Evolutionary conservation across 2,329 filamentous ascomycete species (phyloP), one percentile per base, ranked within the genome.

Genomic region (Reticulascus tulasneorum): DNA sequence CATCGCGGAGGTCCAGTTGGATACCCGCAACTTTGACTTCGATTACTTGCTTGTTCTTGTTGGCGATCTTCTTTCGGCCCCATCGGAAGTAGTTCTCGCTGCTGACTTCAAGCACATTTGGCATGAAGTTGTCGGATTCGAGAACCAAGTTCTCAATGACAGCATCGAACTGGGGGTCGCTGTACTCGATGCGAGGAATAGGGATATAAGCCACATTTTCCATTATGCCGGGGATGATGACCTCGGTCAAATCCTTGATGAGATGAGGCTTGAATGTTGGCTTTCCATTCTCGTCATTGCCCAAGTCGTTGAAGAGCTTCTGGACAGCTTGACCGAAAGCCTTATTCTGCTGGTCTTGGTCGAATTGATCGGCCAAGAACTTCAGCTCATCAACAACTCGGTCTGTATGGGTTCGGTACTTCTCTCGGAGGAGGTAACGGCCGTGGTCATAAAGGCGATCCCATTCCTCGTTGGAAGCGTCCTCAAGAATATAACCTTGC

Each of bases 41-140:
- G 47, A 91, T 54, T 3, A 74, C 71, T 60, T 82, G 83, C 63
- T 86, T 83, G 62, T 80, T 83, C 71, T 83, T 87, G 72, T 77
- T 94, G 52, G 75, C 69, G 51, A 89, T 74, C 59, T 82, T 83
- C 80, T 94, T 96, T 56, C 93, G 88, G 23, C 91, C 93, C 82
- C 86, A 95, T 49, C 86, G 82, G 77, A 90, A 88, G 69, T 93
- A 94, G 69, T 97, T 93, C 67, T 97, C 90, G 56, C 81, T 93
- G 40, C 82, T 78, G 44, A 97, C 75, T 61, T 98, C 91, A 24
- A 94, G 63, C 6, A 91, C 75, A 52, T 98, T 98, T 46, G 93
- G 93, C 66, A 90, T 88, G 50, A 98, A 81, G 66, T 98, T 98
- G 70, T 97, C 90, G 47, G 87, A 90, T 67, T 98, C 93, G 34